Conservation (phyloP, 345 rosid genomes). For the Kandelia obovata region DNA sequence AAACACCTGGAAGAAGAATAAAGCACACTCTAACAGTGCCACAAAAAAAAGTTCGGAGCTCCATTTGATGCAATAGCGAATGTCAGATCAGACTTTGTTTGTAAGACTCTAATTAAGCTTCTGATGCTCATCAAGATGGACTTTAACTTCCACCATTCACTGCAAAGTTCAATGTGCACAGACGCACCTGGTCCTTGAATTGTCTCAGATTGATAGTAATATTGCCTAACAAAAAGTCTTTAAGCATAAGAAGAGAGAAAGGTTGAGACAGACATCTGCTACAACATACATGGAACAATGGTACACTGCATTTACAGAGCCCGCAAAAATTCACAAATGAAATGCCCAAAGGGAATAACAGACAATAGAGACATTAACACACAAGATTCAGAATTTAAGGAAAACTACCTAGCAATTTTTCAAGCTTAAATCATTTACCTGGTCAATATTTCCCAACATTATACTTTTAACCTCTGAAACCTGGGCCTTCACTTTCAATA, state of each 20-base stretch:
- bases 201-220: too few species aligned
- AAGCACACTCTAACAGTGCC: not conserved
- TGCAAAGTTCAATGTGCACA: too few species aligned
- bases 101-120: not conserved
- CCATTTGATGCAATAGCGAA: not conserved
- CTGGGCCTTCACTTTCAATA: constrained; percentile 94
- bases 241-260: too few species aligned
- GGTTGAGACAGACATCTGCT: too few species aligned
- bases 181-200: not conserved
- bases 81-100: not conserved
- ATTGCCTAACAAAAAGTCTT: too few species aligned
- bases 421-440: constrained; percentile 40
- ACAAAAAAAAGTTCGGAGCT: not conserved
- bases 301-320: too few species aligned
- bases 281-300: too few species aligned
- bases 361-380: too few species aligned
- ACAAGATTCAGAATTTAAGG: not conserved
- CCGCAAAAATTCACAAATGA: too few species aligned
- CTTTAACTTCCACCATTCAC: too few species aligned
- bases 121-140: too few species aligned
- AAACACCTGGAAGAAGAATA: not conserved
- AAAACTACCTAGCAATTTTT: not conserved
- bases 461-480: constrained; percentile 96
- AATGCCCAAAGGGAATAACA: too few species aligned
- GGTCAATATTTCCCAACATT: constrained; percentile 94